Percentiles rank a stretch among this genome's conserved stretches.
phyloP scores from a whole-genome alignment of 352 stramenopile genomes.

The Saprolegnia parasitica region DNA sequence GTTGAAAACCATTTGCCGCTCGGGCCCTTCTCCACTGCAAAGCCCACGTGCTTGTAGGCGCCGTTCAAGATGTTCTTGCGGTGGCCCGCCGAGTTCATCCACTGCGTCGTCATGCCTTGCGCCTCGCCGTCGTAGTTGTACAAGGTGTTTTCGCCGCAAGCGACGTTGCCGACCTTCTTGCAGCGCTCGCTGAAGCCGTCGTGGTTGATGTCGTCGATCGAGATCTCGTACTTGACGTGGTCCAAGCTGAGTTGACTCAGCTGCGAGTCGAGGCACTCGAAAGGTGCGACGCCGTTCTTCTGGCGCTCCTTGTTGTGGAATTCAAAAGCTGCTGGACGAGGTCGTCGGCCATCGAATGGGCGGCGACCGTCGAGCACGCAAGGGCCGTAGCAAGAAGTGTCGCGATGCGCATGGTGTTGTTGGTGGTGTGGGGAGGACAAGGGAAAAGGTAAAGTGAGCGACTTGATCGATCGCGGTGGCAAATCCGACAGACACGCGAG shows the following conservation, averaged over 20 bases:
- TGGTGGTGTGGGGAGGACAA: no score
- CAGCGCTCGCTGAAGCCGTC: conserved; percentile 10
- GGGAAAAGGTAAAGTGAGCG: no score
- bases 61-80: conserved; percentile 18
- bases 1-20: conserved; percentile 11
- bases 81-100: conserved; percentile 15
- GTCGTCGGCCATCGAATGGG: not conserved
- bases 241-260: not conserved
- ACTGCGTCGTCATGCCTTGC: not conserved
- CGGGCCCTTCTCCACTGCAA: not conserved
- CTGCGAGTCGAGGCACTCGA: conserved; percentile 12
- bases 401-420: not conserved
- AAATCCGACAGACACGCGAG: no score
- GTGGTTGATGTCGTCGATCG: conserved; percentile 18
- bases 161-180: not conserved
- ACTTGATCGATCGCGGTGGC: no score
- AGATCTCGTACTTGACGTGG: conserved; percentile 6
- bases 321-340: conserved; percentile 9
- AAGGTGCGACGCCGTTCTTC: not conserved
- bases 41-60: conserved; percentile 7
- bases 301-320: conserved; percentile 12
- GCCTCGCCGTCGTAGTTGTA: not conserved
- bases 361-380: not conserved
- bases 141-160: conserved; percentile 12
- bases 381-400: not conserved